A percentile compares a stretch with the other conserved stretches of the same genome.
Evolutionary conservation across 2,329 filamentous ascomycete genomes (phyloP).

Genomic region (Ophiocordyceps polyrhachis-furcata): DNA sequence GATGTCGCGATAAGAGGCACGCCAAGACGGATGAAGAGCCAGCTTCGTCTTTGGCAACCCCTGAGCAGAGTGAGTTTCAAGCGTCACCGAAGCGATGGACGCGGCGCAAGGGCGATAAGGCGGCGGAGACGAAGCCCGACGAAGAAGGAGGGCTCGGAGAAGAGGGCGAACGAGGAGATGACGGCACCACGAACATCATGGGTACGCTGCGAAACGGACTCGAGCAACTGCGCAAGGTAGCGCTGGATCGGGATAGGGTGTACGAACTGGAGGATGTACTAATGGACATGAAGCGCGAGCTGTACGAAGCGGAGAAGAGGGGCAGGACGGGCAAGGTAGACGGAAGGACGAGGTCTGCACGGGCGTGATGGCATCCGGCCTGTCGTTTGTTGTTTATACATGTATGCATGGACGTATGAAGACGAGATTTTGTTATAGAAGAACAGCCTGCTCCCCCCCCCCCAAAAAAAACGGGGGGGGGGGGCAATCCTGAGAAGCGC

Average conservation of each 20-base stretch:
- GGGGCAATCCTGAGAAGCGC: too few relatives aligned
- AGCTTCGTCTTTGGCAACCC: constrained; percentile 20
- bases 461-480: too few relatives aligned
- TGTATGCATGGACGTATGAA: neutral
- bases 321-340: constrained; percentile 15
- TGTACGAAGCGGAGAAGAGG: constrained; percentile 51
- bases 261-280: constrained; percentile 58
- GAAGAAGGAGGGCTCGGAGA: neutral
- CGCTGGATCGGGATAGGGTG: constrained; percentile 45
- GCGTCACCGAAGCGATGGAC: neutral
- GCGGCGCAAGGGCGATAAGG: neutral
- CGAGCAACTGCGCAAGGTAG: constrained; percentile 35
- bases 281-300: constrained; percentile 57
- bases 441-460: too few relatives aligned
- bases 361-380: neutral
- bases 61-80: constrained; percentile 13
- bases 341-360: neutral
- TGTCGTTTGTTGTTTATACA: too few relatives aligned
- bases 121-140: neutral
- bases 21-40: constrained; percentile 20
- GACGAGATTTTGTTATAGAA: neutral
- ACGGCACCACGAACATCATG: constrained; percentile 10
- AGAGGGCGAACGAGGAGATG: constrained; percentile 1
- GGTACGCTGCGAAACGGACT: constrained; percentile 22
- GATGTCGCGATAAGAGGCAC: constrained; percentile 2